Evolutionary conservation across 306 rosid species (phyloP), one percentile per base, ranked within the genome.

Genomic region (Medicago ruthenica): DNA sequence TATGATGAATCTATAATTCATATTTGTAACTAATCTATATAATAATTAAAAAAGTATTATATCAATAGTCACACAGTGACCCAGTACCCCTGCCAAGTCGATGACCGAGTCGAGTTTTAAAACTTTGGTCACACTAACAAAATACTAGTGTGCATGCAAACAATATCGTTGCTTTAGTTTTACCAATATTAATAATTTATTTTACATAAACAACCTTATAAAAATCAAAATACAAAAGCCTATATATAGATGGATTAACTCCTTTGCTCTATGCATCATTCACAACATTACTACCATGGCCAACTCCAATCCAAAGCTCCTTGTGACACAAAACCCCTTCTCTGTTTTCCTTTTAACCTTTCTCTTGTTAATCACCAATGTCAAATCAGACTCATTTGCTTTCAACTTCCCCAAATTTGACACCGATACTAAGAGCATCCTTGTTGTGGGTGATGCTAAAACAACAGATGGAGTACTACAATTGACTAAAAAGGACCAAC

Each of bases 211-310:
- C 44, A 40, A 40, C 53, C 53, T 0, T 13, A 47, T 1, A 47
- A 47, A 44, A 47, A 3, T 14, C 37, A 27, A 37, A 36, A 62
- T 17, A 14, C 47, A 48, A 70, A 34, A 20, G 8, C 47, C 18
- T 61, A 79, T 79, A 79, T 63, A 72, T 63, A 64, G 40, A 21
- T 6, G 7, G 7, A 27, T 15, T 14, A 47, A 9, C 40, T 58
- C 64, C 37, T 8, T 20, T 40, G 0, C 60, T 64, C 47, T 5
- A 60, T 48, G 14, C 76, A 80, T 80, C 64, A 74, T 22, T 39
- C 63, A 73, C 54, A 80, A 14, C 64, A 61, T 27, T 8, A 71
- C 68, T 4, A 55, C 17, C 34, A 81, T 81, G 85, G 78, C 75
- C 9, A 70, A 59, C 84, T 18, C 18, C n/a, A 55, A 17, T 2